Evolutionary conservation across 2,329 filamentous ascomycete species (phyloP), one percentile per base, ranked within the genome.

Genomic region (Fusarium sp.): DNA sequence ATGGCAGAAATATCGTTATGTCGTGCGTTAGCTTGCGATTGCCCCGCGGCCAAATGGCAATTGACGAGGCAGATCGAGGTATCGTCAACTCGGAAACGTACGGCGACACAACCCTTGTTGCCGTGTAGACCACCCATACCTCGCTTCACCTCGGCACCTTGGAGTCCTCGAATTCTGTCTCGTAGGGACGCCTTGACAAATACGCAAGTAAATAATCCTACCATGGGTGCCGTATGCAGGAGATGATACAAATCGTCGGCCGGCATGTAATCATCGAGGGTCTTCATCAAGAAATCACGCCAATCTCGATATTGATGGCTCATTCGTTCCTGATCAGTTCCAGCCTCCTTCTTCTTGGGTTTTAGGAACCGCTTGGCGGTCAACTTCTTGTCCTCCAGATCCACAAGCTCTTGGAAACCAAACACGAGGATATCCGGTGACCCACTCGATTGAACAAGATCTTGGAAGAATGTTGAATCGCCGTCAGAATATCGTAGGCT

Each of bases 321-420:
- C 93, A 98, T 98, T 72, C 94, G 89, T 78, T 98, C 94, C 73
- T 93, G 91, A 51, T 94, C 92, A 2, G 91, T 89, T 13, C 91
- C 89, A 31, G 92, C 90, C 75, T 93, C 90, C 75, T 93, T 92
- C 77, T 97, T 97, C 79, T 96, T 96, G 72, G 92, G 93, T 76
- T 94, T 96, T 77, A 98, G 91, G 72, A 98, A 90, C 57, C 93
- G 94, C 81, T 96, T 98, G n/a, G 96, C 96, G 22, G 95, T 98
- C 51, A 97, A 92, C 71, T 94, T 97, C 82, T 98, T 98, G 81
- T 99, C 93, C 78, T 99, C 96, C 9, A 99, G 84, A 76, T 99
- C 96, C 6, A 99, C 96, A n/a, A 99, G 86, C 80, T 99, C 96
- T 79, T 99, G 96, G 79, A 99, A 99, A 2, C 94, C 95, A 83